Conservation (phyloP, 495 filamentous ascomycete genomes). For the Aspergillus bridgeri region DNA sequence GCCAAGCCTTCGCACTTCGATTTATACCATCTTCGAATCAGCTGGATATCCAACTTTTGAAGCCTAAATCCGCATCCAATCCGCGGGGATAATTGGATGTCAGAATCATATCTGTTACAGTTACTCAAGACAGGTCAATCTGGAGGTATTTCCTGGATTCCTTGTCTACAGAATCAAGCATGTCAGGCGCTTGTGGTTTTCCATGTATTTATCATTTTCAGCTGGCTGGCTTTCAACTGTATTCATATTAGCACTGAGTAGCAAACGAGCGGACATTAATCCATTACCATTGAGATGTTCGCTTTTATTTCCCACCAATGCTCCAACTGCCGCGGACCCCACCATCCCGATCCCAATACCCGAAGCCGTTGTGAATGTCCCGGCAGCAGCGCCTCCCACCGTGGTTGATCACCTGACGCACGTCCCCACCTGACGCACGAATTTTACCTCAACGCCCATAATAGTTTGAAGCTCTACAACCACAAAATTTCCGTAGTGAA, state of each 20-base stretch:
- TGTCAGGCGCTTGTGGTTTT: background rate
- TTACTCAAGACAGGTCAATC: conserved; percentile 1
- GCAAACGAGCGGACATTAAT: background rate
- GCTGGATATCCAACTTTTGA: no score
- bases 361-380: conserved; percentile 9
- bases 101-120: no score
- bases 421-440: no score
- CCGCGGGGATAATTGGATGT: no score
- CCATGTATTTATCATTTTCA: background rate
- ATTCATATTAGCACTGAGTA: conserved; percentile 9
- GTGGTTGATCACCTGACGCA: no score
- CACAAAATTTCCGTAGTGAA: background rate
- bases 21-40: no score
- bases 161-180: background rate
- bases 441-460: no score
- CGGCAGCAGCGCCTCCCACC: conserved; percentile 11
- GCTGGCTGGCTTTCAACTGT: background rate
- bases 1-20: no score
- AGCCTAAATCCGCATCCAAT: no score
- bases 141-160: background rate
- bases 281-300: background rate
- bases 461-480: no score
- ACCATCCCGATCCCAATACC: conserved; percentile 10
- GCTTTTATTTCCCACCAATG: background rate
- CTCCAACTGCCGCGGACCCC: conserved; percentile 8